These are phyloP conservation scores for Fusarium multiceps DNA, from an alignment of 2,329 filamentous ascomycete species.

Conservation along the genomic window DNA sequence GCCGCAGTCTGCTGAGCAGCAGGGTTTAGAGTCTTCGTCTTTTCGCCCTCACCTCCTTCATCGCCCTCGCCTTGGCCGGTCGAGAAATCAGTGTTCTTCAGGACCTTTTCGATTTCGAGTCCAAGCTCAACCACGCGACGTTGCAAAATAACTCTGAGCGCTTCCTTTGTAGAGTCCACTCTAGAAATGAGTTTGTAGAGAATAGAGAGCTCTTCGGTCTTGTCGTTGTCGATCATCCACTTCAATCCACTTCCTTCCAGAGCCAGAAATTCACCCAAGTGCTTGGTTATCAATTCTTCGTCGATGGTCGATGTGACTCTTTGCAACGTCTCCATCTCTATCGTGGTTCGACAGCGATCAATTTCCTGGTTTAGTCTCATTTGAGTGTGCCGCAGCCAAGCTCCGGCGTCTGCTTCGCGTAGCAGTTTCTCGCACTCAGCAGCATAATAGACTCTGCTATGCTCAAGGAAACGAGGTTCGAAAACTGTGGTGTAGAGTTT, in stretches of 20 bases:
- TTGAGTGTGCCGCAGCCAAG: slow-evolving; percentile 82
- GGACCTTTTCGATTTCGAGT: slow-evolving; percentile 78
- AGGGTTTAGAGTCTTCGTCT: slow-evolving; percentile 53
- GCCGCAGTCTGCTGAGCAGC: slow-evolving; percentile 84
- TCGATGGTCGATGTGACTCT: slow-evolving; percentile 85
- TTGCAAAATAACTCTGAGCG: slow-evolving; percentile 77
- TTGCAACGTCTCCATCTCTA: slow-evolving; percentile 76
- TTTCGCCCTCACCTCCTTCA: slow-evolving; percentile 59
- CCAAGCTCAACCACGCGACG: slow-evolving; percentile 83
- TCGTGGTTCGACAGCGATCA: slow-evolving; percentile 83
- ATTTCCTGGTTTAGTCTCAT: slow-evolving; percentile 82
- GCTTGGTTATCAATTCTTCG: slow-evolving; percentile 78
- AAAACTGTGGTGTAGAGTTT: slow-evolving; percentile 88
- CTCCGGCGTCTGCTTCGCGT: slow-evolving; percentile 80
- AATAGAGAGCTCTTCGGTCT: slow-evolving; percentile 79
- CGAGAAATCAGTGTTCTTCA: slow-evolving; percentile 68
- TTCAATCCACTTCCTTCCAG: slow-evolving; percentile 86
- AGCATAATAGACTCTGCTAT: slow-evolving; percentile 79
- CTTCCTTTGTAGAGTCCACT: slow-evolving; percentile 78
- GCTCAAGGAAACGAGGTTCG: slow-evolving; percentile 79
- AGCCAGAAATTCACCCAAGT: slow-evolving; percentile 83
- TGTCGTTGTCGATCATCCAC: slow-evolving; percentile 93
- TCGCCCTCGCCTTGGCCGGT: slow-evolving; percentile 56
- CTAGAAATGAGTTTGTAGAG: slow-evolving; percentile 83
- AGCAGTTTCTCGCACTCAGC: slow-evolving; percentile 80